These are phyloP conservation scores for Metarhizium anisopliae DNA, from an alignment of 2,329 filamentous ascomycete species.

Conservation along the genomic window DNA sequence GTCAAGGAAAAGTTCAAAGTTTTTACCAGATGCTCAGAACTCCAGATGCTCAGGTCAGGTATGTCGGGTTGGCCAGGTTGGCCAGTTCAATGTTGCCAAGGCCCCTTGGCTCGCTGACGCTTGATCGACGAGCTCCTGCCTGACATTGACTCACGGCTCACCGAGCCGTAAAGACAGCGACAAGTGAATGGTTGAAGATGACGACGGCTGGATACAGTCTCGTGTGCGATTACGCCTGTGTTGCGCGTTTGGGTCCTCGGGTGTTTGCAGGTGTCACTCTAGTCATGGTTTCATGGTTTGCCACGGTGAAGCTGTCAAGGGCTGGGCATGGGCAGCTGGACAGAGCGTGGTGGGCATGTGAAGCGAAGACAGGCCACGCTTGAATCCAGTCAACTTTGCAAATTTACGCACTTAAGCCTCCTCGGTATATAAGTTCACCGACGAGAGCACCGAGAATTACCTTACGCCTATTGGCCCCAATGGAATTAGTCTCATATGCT, in stretches of 20 bases:
- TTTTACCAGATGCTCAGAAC: background rate
- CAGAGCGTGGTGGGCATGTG: too few species aligned
- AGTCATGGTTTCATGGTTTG: background rate
- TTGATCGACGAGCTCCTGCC: background rate
- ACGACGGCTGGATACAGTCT: background rate
- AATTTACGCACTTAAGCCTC: too few species aligned
- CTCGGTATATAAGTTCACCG: too few species aligned
- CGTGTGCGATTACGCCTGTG: background rate
- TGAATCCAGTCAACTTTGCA: background rate
- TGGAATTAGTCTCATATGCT: too few species aligned
- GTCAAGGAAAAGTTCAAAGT: background rate
- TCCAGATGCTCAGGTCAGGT: background rate
- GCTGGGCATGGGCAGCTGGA: background rate
- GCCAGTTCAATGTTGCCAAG: too few species aligned
- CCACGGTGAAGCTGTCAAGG: background rate
- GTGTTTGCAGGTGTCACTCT: background rate
- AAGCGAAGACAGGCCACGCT: background rate
- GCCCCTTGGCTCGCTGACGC: background rate
- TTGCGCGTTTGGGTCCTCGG: background rate
- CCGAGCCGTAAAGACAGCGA: background rate
- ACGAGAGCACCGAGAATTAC: too few species aligned
- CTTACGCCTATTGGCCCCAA: too few species aligned
- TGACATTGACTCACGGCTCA: background rate
- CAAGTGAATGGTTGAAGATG: background rate
- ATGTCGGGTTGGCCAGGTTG: background rate